These are phyloP conservation scores for Paracoccidioides brasiliensis DNA, from an alignment of 2,329 filamentous ascomycete genomes.

Conservation along the genomic window DNA sequence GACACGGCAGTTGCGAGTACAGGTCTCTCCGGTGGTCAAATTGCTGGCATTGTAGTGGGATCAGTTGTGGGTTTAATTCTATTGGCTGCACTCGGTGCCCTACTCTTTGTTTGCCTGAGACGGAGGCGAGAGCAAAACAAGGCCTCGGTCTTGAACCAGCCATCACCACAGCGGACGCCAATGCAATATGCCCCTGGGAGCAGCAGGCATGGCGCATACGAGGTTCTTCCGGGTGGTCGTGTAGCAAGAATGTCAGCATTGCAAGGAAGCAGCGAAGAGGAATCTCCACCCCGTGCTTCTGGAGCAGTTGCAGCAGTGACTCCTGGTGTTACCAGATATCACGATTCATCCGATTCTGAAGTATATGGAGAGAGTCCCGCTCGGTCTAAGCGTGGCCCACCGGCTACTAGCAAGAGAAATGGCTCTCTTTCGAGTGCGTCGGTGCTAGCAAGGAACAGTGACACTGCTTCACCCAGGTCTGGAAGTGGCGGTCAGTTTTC, in stretches of 20 bases:
- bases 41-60: slow-evolving; percentile 83
- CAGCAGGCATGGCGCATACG: slow-evolving; percentile 41
- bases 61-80: slow-evolving; percentile 58
- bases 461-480: slow-evolving; percentile 55
- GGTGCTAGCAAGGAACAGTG: slow-evolving; percentile 52
- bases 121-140: slow-evolving; percentile 47
- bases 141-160: slow-evolving; percentile 77
- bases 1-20: slow-evolving; percentile 23
- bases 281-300: slow-evolving; percentile 44
- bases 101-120: slow-evolving; percentile 46
- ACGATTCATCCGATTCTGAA: slow-evolving; percentile 48
- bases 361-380: slow-evolving; percentile 58
- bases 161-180: slow-evolving; percentile 49
- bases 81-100: slow-evolving; percentile 50
- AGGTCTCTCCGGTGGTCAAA: slow-evolving; percentile 37
- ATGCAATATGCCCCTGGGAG: slow-evolving; percentile 31
- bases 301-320: slow-evolving; percentile 30
- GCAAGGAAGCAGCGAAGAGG: slow-evolving; percentile 52
- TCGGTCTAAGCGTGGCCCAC: slow-evolving; percentile 39
- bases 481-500: slow-evolving; percentile 60
- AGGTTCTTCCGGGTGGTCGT: slow-evolving; percentile 70
- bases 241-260: slow-evolving; percentile 93
- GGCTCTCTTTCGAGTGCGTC: slow-evolving; percentile 86
- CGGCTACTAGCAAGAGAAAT: slow-evolving; percentile 49
- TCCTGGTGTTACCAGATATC: slow-evolving; percentile 30